Conservation (phyloP, 495 filamentous ascomycete species). For the Neurospora sp. region DNA sequence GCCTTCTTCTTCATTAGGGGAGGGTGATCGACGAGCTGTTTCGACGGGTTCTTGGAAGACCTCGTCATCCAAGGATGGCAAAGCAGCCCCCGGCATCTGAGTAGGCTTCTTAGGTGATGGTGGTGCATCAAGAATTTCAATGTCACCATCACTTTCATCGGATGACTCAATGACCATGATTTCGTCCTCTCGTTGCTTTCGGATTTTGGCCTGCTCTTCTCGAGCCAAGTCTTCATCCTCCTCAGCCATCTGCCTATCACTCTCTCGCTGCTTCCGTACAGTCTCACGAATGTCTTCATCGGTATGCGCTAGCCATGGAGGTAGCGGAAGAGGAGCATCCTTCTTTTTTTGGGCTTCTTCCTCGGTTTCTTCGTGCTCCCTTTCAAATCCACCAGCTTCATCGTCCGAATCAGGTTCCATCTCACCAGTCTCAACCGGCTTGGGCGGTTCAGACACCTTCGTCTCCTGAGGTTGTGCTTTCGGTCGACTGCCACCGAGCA, state of each 20-base stretch:
- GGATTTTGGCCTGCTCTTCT: constrained; percentile 32
- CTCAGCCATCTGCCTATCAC: constrained; percentile 36
- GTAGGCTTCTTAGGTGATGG: constrained; percentile 9
- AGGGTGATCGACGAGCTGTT: background rate
- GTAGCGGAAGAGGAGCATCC: constrained; percentile 53
- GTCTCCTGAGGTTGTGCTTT: constrained; percentile 29
- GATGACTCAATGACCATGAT: constrained; percentile 38
- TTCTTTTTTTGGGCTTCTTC: constrained; percentile 26
- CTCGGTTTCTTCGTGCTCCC: background rate
- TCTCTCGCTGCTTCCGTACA: constrained; percentile 33
- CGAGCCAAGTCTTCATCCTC: constrained; percentile 43
- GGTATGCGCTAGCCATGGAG: constrained; percentile 71
- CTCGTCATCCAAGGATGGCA: constrained; percentile 9
- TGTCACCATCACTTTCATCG: constrained; percentile 38
- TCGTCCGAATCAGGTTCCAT: constrained; percentile 31
- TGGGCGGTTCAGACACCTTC: constrained; percentile 11
- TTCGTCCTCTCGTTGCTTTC: constrained; percentile 17
- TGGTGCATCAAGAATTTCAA: constrained; percentile 46
- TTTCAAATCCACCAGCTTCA: constrained; percentile 59
- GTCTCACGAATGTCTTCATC: constrained; percentile 42
- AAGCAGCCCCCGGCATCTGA: constrained; percentile 7
- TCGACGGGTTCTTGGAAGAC: background rate
- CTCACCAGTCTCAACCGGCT: constrained; percentile 10
- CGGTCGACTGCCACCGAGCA: constrained; percentile 33
- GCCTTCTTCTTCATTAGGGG: constrained; percentile 17